A percentile compares a stretch with the other conserved stretches of the same genome.
phyloP scores from a whole-genome alignment of 345 rosid species.

The Gossypium rotundifolium region DNA sequence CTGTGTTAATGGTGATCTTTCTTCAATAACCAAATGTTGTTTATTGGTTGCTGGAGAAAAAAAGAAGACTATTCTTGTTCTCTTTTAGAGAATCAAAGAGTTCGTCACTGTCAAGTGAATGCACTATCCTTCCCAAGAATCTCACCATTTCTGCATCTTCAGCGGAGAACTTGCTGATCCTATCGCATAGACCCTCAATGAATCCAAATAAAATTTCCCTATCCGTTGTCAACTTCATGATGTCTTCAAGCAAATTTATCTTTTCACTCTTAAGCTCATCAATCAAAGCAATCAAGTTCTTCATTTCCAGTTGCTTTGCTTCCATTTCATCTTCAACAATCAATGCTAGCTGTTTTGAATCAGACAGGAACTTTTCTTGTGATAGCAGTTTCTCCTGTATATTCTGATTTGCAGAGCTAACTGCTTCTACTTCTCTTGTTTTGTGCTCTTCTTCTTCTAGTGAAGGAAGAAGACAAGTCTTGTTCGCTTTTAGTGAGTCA shows the following conservation, averaged over 20 bases:
- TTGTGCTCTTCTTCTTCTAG: no score
- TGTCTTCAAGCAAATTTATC: slow-evolving; percentile 34
- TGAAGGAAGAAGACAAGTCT: slow-evolving; percentile 5
- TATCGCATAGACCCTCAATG: slow-evolving; percentile 32
- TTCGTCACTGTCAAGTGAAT: slow-evolving; percentile 30
- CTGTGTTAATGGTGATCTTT: slow-evolving; percentile 58
- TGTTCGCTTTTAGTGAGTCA: slow-evolving; percentile 35
- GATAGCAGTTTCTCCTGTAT: slow-evolving; percentile 42
- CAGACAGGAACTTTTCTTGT: slow-evolving; percentile 29
- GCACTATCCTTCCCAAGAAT: slow-evolving; percentile 33
- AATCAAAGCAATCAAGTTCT: slow-evolving; percentile 36
- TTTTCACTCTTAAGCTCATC: slow-evolving; percentile 47
- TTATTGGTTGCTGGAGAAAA: slow-evolving; percentile 22
- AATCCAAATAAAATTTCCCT: slow-evolving; percentile 37
- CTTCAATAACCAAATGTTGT: slow-evolving; percentile 32
- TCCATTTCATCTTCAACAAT: slow-evolving; percentile 45
- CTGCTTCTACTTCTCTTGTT: no score
- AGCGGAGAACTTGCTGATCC: slow-evolving; percentile 41
- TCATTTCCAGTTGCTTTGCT: slow-evolving; percentile 22
- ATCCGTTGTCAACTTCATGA: slow-evolving; percentile 42
- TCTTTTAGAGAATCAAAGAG: slow-evolving; percentile 32
- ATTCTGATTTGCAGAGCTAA: no score
- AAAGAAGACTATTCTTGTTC: slow-evolving; percentile 17
- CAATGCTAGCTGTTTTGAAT: slow-evolving; percentile 32
- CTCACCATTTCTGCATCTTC: slow-evolving; percentile 45